phyloP scores from a whole-genome alignment of 2,329 filamentous ascomycete genomes.

The Beauveria australis region DNA sequence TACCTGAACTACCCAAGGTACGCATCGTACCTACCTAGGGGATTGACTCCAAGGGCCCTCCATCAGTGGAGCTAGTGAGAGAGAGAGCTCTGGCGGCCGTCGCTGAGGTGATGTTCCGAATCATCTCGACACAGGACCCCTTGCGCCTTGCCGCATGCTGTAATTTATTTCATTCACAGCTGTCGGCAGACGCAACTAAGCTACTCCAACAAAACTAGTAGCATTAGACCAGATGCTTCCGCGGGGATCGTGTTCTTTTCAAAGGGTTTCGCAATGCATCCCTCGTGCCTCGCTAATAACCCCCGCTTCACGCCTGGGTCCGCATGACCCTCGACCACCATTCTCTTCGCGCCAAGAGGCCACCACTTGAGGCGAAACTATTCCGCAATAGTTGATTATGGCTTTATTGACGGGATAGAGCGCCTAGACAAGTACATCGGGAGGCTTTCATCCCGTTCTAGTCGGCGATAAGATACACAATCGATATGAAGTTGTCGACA shows the following conservation, averaged over 20 bases:
- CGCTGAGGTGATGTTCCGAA: no score
- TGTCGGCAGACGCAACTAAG: not conserved
- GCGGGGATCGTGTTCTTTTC: not conserved
- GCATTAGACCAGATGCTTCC: not conserved
- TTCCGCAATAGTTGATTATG: not conserved
- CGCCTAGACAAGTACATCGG: not conserved
- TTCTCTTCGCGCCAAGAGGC: not conserved
- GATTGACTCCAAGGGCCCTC: no score
- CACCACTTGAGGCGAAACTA: not conserved
- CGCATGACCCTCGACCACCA: not conserved
- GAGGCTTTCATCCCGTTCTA: slow-evolving; percentile 11
- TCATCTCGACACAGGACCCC: not conserved
- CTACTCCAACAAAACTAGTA: not conserved
- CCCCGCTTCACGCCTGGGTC: not conserved
- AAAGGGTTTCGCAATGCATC: not conserved
- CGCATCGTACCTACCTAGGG: no score
- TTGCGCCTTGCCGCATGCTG: not conserved
- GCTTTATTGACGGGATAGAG: not conserved
- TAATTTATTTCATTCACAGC: not conserved
- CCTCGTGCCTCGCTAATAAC: not conserved
- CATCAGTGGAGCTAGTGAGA: no score
- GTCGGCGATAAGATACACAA: slow-evolving; percentile 8
- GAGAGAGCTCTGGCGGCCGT: no score
- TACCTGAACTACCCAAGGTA: no score
- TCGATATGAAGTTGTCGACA: slow-evolving; percentile 13